Evolutionary conservation across 108 stramenopile genomes (phyloP).

Genomic region (Epithemia pelagica): DNA sequence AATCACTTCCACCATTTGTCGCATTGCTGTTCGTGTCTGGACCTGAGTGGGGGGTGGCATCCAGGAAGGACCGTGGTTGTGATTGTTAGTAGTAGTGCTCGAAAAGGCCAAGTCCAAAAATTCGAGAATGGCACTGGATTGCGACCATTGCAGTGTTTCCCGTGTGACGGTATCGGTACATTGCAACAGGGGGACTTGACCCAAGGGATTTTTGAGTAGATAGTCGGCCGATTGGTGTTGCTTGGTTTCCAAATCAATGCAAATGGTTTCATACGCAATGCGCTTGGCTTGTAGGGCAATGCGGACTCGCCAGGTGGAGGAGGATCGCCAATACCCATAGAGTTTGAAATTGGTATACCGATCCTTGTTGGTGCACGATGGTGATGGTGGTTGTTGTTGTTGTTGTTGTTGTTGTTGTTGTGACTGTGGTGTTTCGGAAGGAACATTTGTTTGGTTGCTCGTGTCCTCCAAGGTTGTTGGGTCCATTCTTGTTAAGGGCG

Average conservation of each 20-base stretch:
- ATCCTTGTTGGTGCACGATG: slow-evolving; percentile 3
- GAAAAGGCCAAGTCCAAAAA: slow-evolving; percentile 66
- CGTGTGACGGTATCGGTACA: slow-evolving; percentile 34
- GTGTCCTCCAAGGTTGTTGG: slow-evolving; percentile 1
- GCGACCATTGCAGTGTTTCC: slow-evolving; percentile 25
- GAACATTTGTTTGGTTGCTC: not conserved
- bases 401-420: not conserved
- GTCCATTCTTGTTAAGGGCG: no score
- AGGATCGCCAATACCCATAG: slow-evolving; percentile 55
- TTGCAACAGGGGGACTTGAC: slow-evolving; percentile 64
- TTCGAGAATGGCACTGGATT: slow-evolving; percentile 75
- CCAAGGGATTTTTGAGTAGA: slow-evolving; percentile 43
- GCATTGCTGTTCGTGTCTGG: slow-evolving; percentile 36
- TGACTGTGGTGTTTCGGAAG: not conserved
- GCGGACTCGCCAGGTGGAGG: slow-evolving; percentile 66
- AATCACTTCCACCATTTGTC: slow-evolving; percentile 61
- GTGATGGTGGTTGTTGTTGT: not conserved
- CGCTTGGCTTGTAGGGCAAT: slow-evolving; percentile 65
- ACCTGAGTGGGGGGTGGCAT: slow-evolving; percentile 35
- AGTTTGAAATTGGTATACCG: slow-evolving; percentile 59
- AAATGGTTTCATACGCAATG: slow-evolving; percentile 42
- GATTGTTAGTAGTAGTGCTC: no score
- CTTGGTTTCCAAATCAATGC: slow-evolving; percentile 32
- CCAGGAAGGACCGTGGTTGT: no score
- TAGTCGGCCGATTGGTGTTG: slow-evolving; percentile 31